Percentiles rank a stretch among this genome's conserved stretches.
These are phyloP conservation scores for Kalaharituber pfeilii DNA, from an alignment of 2,329 filamentous ascomycete species.

Conservation along the genomic window DNA sequence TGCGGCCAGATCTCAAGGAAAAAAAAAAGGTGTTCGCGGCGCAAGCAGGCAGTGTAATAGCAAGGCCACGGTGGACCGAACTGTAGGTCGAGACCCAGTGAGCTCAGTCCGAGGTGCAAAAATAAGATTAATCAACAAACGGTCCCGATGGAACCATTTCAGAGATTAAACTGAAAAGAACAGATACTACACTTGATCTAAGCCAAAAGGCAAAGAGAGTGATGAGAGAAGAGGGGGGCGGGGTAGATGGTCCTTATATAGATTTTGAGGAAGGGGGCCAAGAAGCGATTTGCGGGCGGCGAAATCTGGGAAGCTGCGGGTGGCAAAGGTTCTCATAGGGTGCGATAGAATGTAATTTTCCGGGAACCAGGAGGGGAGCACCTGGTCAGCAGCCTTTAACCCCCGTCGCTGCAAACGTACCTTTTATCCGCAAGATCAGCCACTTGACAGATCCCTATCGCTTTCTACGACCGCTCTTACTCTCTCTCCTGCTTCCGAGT, in stretches of 20 bases:
- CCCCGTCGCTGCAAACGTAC: too few species aligned
- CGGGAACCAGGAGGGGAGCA: too few species aligned
- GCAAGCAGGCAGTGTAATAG: background rate
- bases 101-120: background rate
- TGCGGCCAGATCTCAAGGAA: background rate
- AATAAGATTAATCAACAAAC: constrained; percentile 3
- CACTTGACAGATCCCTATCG: too few species aligned
- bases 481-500: too few species aligned
- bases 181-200: constrained; percentile 3
- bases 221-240: background rate
- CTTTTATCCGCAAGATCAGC: too few species aligned
- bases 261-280: background rate
- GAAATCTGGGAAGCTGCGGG: too few species aligned
- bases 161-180: constrained; percentile 3
- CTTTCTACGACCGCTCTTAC: too few species aligned
- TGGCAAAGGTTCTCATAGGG: too few species aligned
- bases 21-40: background rate
- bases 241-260: background rate
- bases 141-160: background rate
- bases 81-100: constrained; percentile 1
- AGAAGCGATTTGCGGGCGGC: too few species aligned
- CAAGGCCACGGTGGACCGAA: background rate
- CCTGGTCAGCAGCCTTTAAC: too few species aligned
- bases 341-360: too few species aligned
- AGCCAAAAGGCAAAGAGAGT: constrained; percentile 3